A percentile compares a stretch with the other conserved stretches of the same genome.
Conservation (phyloP, 2,329 filamentous ascomycete genomes). For the Plenodomus tracheiphilus region DNA sequence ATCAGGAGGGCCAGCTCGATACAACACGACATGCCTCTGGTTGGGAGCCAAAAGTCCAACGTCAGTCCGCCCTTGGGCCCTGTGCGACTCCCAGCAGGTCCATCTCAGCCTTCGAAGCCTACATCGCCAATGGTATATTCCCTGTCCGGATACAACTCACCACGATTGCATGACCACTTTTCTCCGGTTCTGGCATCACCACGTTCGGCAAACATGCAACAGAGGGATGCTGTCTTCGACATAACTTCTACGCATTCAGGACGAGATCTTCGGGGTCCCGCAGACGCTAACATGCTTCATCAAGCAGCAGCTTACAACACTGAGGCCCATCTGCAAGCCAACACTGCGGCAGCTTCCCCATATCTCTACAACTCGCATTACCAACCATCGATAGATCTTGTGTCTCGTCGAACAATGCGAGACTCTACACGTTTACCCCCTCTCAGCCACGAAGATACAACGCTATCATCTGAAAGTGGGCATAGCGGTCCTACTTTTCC, state of each 20-base stretch:
- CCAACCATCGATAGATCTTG: conserved; percentile 28
- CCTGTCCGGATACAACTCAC: conserved; percentile 40
- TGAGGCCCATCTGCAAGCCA: conserved; percentile 14
- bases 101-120: conserved; percentile 34
- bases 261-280: conserved; percentile 24
- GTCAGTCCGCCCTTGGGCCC: conserved; percentile 33
- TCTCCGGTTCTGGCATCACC: conserved; percentile 41
- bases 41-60: conserved; percentile 25
- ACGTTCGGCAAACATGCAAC: conserved; percentile 24
- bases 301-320: conserved; percentile 21
- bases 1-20: conserved; percentile 34
- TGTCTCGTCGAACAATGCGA: conserved; percentile 36
- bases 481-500: conserved; percentile 25
- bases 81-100: conserved; percentile 28
- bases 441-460: conserved; percentile 46
- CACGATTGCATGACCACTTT: conserved; percentile 37
- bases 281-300: conserved; percentile 24
- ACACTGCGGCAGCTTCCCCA: conserved; percentile 25
- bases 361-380: conserved; percentile 23
- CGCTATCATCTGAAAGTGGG: conserved; percentile 44
- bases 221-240: conserved; percentile 33
- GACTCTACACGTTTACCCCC: conserved; percentile 36
- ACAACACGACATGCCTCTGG: conserved; percentile 22
- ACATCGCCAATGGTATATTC: conserved; percentile 38
- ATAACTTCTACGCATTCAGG: conserved; percentile 15